A percentile compares a stretch with the other conserved stretches of the same genome.
These are phyloP conservation scores for Colletotrichum echinochloae DNA, from an alignment of 2,329 filamentous ascomycete genomes.

Conservation along the genomic window DNA sequence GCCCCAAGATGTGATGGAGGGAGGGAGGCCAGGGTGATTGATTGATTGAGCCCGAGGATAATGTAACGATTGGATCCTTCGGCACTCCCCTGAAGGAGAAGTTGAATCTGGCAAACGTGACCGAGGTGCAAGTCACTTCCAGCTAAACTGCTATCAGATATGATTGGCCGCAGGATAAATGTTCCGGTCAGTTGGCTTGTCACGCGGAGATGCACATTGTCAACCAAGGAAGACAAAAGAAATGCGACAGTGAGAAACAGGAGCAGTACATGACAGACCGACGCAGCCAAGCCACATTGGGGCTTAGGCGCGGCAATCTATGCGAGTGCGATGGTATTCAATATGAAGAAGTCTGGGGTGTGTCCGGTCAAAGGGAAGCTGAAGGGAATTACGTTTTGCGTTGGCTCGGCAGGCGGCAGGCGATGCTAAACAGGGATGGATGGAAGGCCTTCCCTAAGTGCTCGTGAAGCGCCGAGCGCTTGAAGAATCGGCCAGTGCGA, in stretches of 20 bases:
- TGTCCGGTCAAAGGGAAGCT: constrained; percentile 30
- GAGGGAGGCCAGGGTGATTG: constrained; percentile 12
- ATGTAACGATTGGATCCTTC: constrained; percentile 29
- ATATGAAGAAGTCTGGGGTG: constrained; percentile 31
- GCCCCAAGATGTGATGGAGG: constrained; percentile 34
- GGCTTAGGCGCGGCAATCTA: constrained; percentile 31
- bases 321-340: constrained; percentile 36
- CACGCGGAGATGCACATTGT: constrained; percentile 34
- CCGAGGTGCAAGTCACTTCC: constrained; percentile 27
- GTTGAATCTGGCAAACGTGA: constrained; percentile 31
- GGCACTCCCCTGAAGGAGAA: constrained; percentile 9
- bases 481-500: constrained; percentile 23
- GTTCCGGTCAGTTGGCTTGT: constrained; percentile 29
- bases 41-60: constrained; percentile 16
- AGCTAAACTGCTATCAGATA: neutral
- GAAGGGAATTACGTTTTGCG: constrained; percentile 38
- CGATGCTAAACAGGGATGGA: constrained; percentile 7
- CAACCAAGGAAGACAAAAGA: constrained; percentile 17
- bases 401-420: constrained; percentile 37
- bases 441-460: constrained; percentile 25
- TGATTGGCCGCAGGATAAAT: constrained; percentile 24
- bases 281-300: constrained; percentile 12
- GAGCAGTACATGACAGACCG: neutral
- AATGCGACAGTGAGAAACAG: neutral
- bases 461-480: constrained; percentile 5